Conservation (phyloP, 352 stramenopile genomes). For the Phytophthora podocarpi region DNA sequence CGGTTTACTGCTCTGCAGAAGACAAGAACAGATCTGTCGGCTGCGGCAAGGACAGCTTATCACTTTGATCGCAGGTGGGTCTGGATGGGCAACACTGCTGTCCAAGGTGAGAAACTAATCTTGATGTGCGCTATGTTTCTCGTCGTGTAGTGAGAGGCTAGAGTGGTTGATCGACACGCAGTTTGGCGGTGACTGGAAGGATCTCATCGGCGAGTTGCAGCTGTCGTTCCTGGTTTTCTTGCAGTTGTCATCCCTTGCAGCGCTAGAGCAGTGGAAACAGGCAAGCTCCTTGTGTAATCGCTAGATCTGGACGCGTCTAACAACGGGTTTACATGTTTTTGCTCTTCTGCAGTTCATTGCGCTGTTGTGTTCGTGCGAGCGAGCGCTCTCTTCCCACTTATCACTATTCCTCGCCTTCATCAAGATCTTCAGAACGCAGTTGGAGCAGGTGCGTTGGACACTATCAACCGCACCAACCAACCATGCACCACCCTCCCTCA, state of each 20-base stretch:
- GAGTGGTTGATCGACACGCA: conserved; percentile 47
- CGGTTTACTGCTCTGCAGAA: conserved; percentile 69
- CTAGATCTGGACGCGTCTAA: no score
- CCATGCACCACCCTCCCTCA: neutral
- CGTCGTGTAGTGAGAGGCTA: conserved; percentile 43
- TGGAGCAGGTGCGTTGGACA: conserved; percentile 51
- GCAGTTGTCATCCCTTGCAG: conserved; percentile 91
- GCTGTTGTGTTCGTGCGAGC: conserved; percentile 68
- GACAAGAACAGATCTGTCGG: conserved; percentile 39
- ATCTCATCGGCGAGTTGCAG: conserved; percentile 93
- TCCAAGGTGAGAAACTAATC: neutral
- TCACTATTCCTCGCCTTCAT: conserved; percentile 68
- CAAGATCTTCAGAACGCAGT: conserved; percentile 55
- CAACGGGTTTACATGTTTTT: neutral
- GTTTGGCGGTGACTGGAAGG: conserved; percentile 61
- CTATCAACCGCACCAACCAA: neutral
- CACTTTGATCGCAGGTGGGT: conserved; percentile 79
- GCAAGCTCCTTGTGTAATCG: no score
- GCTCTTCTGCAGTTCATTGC: conserved; percentile 51
- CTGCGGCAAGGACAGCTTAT: conserved; percentile 68
- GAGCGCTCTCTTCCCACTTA: conserved; percentile 39
- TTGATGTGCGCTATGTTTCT: neutral
- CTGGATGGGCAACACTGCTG: neutral
- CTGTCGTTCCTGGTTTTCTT: conserved; percentile 94
- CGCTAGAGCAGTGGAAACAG: conserved; percentile 95